Conservation (phyloP, 2,329 filamentous ascomycete genomes). For the Talaromyces marneffei region DNA sequence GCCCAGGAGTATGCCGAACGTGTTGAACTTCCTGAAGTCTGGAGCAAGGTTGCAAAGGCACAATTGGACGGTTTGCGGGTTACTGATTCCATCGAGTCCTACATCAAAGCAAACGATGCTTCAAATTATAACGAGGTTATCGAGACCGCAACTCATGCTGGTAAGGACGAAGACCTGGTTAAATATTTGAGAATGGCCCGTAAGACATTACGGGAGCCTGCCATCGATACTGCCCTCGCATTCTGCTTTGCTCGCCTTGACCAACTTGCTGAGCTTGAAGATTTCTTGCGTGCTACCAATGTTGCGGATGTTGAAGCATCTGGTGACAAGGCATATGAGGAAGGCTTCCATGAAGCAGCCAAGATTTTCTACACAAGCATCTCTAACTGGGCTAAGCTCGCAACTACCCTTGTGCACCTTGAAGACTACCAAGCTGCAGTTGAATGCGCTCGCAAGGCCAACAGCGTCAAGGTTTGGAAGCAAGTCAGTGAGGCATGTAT, state of each 20-base stretch:
- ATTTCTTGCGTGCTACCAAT: constrained; percentile 88
- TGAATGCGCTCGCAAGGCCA: constrained; percentile 95
- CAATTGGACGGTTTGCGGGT: constrained; percentile 94
- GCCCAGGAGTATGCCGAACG: constrained; percentile 93
- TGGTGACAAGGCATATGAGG: constrained; percentile 94
- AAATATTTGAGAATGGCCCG: constrained; percentile 96
- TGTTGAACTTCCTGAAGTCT: constrained; percentile 88
- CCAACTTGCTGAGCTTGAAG: constrained; percentile 86
- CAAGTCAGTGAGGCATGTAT: constrained; percentile 96
- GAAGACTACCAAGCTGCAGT: constrained; percentile 96
- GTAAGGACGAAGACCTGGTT: constrained; percentile 96
- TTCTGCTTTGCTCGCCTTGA: constrained; percentile 91
- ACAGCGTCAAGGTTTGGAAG: constrained; percentile 99
- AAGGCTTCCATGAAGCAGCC: constrained; percentile 89
- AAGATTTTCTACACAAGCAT: constrained; percentile 99
- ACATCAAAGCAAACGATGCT: constrained; percentile 90
- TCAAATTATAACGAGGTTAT: constrained; percentile 95
- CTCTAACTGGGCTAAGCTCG: constrained; percentile 99
- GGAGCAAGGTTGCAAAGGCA: constrained; percentile 97
- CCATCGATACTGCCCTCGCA: constrained; percentile 87
- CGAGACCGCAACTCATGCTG: constrained; percentile 87
- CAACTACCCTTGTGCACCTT: constrained; percentile 94
- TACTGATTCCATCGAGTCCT: constrained; percentile 88
- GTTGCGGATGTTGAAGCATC: constrained; percentile 95
- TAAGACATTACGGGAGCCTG: constrained; percentile 89